Evolutionary conservation across 2,329 filamentous ascomycete species (phyloP), one percentile per base, ranked within the genome.

Genomic region (Biscogniauxia mediterranea): DNA sequence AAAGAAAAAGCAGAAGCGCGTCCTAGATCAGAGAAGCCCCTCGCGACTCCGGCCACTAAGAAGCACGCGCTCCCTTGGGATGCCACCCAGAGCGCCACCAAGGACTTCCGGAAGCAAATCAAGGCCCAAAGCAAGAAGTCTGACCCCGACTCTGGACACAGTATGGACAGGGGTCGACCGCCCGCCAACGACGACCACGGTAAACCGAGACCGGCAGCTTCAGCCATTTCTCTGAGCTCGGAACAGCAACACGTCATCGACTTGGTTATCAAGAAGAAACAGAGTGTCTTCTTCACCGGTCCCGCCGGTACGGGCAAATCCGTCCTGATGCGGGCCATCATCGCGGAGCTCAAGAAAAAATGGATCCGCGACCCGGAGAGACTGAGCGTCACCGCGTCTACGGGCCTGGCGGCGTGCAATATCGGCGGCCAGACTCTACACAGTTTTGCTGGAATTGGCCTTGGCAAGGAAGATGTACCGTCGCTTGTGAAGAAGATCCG

Each of bases 231-330:
- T 59, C 81, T 46, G 38, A 46, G 17, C 15, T 46, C 13, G 15
- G 38, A 46, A 46, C 38, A 46, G 11, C 38, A 17, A 11, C 13
- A n/a, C 17, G 38, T 46, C 13, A 5, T 17, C 15, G 87, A 92
- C 53, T 80, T 97, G 20, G 94, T 99, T 9, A 84, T 92, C 7
- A 85, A 95, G 21, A 80, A 91, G 65, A 85, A 85, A 61, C 89
- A 93, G 74, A 98, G 94, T 69, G 93, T 97, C 2, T 99, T 99
- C 80, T 99, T 99, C 75, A 99, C 95, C 0, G 95, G 95, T 69
- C 96, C 95, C 61, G 95, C 95, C 61, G 93, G 90, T 81, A 97
- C 95, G 4, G 95, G 95, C 75, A 99, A 99, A 80, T 99, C 95
- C 1, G 94, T 99, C 3, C 78, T 99, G 60, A 92, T 99, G 84